Evolutionary conservation across 495 filamentous ascomycete genomes (phyloP).

Genomic region (Neurospora pannonica): DNA sequence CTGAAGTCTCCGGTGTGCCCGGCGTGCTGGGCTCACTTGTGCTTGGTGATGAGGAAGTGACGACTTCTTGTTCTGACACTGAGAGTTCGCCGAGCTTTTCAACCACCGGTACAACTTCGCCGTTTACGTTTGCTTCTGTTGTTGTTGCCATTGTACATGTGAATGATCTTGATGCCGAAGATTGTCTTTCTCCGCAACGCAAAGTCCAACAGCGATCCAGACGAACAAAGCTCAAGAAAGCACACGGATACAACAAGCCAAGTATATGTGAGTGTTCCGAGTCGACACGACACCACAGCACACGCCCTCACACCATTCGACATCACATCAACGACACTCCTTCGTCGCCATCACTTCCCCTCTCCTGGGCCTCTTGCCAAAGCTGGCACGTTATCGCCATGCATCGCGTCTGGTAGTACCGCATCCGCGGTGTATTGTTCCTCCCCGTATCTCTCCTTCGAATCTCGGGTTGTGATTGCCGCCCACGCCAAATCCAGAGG

Average conservation of each 20-base stretch:
- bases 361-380: background rate
- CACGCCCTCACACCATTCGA: background rate
- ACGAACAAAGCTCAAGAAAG: background rate
- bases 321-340: background rate
- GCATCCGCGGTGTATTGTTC: background rate
- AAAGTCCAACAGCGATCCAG: background rate
- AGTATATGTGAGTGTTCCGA: background rate
- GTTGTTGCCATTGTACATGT: background rate
- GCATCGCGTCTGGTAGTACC: background rate
- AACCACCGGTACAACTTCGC: background rate
- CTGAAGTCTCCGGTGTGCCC: background rate
- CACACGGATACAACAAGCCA: background rate
- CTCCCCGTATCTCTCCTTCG: background rate
- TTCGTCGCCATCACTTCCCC: background rate
- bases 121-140: background rate
- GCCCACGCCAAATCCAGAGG: background rate
- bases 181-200: background rate
- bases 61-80: background rate
- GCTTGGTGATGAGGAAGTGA: background rate
- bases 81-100: slow-evolving; percentile 4
- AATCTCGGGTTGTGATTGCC: background rate
- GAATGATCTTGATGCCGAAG: background rate
- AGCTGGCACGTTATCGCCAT: background rate
- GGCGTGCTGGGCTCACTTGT: background rate
- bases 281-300: background rate